These are phyloP conservation scores for Ogataea wickerhamii DNA, from an alignment of 805 yeast species.

Conservation along the genomic window DNA sequence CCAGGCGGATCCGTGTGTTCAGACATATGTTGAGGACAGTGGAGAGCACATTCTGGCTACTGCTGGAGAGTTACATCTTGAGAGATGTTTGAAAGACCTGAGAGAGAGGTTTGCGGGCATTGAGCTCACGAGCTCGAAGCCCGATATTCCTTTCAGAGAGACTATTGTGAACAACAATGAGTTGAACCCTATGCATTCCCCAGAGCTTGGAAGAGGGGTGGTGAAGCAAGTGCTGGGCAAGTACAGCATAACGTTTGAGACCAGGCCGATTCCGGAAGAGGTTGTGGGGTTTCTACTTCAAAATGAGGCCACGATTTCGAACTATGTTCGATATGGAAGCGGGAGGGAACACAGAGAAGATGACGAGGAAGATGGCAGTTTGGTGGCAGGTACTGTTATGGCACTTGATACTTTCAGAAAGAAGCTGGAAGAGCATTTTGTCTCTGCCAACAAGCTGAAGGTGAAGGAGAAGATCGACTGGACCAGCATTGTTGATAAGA, in stretches of 20 bases:
- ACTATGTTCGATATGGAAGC: constrained; percentile 28
- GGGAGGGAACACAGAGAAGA: too few species aligned
- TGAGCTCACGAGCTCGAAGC: constrained; percentile 82
- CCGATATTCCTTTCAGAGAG: constrained; percentile 92
- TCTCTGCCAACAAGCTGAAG: constrained; percentile 15
- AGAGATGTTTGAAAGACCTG: constrained; percentile 88
- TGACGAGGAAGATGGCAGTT: constrained; percentile 30
- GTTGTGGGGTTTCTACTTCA: constrained; percentile 47
- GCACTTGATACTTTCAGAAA: constrained; percentile 31
- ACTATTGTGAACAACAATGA: constrained; percentile 53
- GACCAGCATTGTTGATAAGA: constrained; percentile 33
- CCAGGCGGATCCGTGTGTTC: constrained; percentile 93
- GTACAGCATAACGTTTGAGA: constrained; percentile 38
- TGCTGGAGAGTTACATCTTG: constrained; percentile 95
- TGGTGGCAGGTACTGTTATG: constrained; percentile 16
- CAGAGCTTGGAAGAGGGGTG: constrained; percentile 48
- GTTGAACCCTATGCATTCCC: constrained; percentile 46
- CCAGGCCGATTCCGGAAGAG: constrained; percentile 53
- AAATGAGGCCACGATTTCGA: constrained; percentile 42
- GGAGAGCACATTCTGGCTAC: constrained; percentile 94
- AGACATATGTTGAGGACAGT: constrained; percentile 75
- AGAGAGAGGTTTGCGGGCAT: constrained; percentile 89
- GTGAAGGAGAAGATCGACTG: constrained; percentile 28
- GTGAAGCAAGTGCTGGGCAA: constrained; percentile 50
- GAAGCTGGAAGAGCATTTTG: constrained; percentile 30